Evolutionary conservation across 768 basidiomycete species (phyloP).

Genomic region (Psilocybe azurescens): DNA sequence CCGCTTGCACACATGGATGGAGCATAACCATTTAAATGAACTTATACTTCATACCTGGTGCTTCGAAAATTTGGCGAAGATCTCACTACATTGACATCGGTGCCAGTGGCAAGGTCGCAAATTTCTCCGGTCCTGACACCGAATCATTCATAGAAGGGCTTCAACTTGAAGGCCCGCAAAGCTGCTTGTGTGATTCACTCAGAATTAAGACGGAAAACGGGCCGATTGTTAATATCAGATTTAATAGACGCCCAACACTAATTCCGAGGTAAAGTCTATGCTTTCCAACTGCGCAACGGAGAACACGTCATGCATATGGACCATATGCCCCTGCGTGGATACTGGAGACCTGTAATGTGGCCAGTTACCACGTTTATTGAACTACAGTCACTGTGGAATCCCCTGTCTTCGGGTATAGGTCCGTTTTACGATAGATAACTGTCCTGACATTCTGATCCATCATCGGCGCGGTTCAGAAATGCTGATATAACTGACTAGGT

Average conservation of each 20-base stretch:
- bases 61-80: neutral
- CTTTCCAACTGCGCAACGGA: neutral
- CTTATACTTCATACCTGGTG: neutral
- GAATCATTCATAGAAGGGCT: neutral
- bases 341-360: constrained; percentile 2
- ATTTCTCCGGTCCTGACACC: neutral
- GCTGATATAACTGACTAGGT: constrained; percentile 8
- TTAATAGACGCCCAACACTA: constrained; percentile 6
- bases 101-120: neutral
- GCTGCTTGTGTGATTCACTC: neutral
- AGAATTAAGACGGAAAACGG: neutral
- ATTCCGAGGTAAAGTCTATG: neutral
- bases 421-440: constrained; percentile 14
- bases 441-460: constrained; percentile 16
- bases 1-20: neutral
- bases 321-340: neutral
- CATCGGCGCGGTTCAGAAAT: constrained; percentile 17
- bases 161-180: neutral
- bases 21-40: neutral
- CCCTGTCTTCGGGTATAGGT: constrained; percentile 16
- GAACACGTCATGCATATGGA: neutral
- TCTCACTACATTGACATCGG: neutral
- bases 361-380: constrained; percentile 10
- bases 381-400: neutral
- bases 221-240: neutral